Base-by-base conservation (phyloP, 768 basidiomycete species). In the Mycena capillaripes region DNA sequence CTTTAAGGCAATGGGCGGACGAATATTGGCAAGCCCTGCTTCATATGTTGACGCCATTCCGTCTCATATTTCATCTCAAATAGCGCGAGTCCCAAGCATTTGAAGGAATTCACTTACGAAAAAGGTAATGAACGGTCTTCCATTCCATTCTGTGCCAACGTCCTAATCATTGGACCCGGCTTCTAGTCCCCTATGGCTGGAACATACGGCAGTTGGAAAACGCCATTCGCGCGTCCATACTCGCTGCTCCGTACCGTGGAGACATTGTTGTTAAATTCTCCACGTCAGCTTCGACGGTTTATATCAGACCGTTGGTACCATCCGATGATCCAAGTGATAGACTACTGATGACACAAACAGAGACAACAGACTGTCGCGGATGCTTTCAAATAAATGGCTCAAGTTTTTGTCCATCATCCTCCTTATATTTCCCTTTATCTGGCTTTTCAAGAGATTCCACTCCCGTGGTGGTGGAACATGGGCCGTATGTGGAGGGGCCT, bases 71-170 rank as follows among this genome's bases (percentile, higher is more conserved):
- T 42, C n/a, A 30, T 42, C 32, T 19, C 6, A 21, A n/a, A n/a
- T n/a, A 32, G 71, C 69, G 85, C 87, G 29, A 93, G 92, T 76
- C 84, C 79, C 10, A 95, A 92, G 76, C 80, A 86, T 19, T 83
- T 96, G 72, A 96, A 95, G 79, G 94, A 95, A 81, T 95, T 96
- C 77, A 85, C 88, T 8, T 93, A 95, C 72, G 83, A 86, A 27
- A 94, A 94, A 84, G 92, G 69, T 19, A 79, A n/a, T n/a, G n/a
- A 70, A 48, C 69, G 62, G 36, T 17, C 32, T 48, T 63, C 48
- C 36, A 42, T 62, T 66, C 32, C 25, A 34, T 59, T 23, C 50
- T 65, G 29, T 56, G 25, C n/a, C n/a, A n/a, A 46, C 14, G 14
- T 11, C 48, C 44, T 27, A 42, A 29, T 66, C 32, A 72, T 64